Percentiles rank a stretch among this genome's conserved stretches.
Evolutionary conservation across 768 basidiomycete genomes (phyloP).

Genomic region (Boletus eberwhitei): DNA sequence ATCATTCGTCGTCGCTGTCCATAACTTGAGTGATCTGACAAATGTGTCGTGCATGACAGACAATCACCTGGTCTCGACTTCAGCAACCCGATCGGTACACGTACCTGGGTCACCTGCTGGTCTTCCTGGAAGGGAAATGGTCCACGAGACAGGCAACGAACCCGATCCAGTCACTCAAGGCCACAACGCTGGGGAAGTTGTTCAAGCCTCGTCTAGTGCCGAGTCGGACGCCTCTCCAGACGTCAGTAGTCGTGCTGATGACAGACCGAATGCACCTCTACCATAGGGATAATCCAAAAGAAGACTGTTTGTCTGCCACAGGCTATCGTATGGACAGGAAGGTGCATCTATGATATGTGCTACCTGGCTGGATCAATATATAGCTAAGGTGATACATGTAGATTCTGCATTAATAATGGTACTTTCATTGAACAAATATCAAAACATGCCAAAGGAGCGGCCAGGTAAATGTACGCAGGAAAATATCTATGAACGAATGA

Average conservation of each 20-base stretch:
- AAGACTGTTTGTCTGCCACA: neutral
- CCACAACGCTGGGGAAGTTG: neutral
- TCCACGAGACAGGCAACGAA: constrained; percentile 1
- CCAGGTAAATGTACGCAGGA: constrained; percentile 11
- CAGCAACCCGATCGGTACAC: neutral
- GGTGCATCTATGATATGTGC: constrained; percentile 4
- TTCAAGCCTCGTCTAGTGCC: neutral
- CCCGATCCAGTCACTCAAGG: neutral
- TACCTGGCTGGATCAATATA: constrained; percentile 7
- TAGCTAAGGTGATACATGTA: constrained; percentile 24
- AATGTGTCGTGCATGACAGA: constrained; percentile 26
- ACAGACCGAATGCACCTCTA: neutral
- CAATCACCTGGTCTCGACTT: constrained; percentile 36
- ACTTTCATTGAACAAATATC: constrained; percentile 10
- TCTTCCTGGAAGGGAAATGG: neutral
- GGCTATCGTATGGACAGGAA: constrained; percentile 1
- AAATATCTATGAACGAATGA: constrained; percentile 14
- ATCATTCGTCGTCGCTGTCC: neutral
- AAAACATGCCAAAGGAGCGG: constrained; percentile 14
- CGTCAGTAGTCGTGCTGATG: neutral
- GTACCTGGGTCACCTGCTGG: neutral
- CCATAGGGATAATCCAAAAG: neutral
- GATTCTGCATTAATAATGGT: constrained; percentile 29
- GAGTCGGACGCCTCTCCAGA: neutral
- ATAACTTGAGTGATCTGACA: neutral